Evolutionary conservation across 2,329 filamentous ascomycete species (phyloP).

Genomic region (Paecilomyces dactylethromorphus): DNA sequence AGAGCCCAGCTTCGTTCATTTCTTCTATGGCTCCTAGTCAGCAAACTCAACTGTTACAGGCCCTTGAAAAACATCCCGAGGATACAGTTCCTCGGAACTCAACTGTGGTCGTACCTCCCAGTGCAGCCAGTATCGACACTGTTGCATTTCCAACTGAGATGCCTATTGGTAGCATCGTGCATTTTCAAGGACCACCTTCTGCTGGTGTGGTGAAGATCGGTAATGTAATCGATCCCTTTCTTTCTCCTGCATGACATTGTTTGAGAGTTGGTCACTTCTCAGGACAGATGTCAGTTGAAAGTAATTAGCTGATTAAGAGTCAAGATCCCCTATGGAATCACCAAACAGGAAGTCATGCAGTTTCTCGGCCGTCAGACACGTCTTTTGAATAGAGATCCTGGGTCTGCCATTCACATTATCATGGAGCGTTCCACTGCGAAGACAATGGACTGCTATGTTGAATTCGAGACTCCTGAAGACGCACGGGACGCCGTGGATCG

Average conservation of each 20-base stretch:
- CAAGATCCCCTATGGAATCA: slow-evolving; percentile 47
- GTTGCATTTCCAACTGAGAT: slow-evolving; percentile 14
- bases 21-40: not conserved
- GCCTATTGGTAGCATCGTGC: slow-evolving; percentile 21
- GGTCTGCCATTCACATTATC: slow-evolving; percentile 48
- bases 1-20: not conserved
- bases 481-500: slow-evolving; percentile 33
- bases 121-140: slow-evolving; percentile 7
- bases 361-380: slow-evolving; percentile 40
- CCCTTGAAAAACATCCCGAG: not conserved
- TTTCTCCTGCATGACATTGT: not conserved
- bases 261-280: no score
- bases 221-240: slow-evolving; percentile 23
- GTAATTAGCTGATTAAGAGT: slow-evolving; percentile 4
- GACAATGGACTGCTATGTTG: slow-evolving; percentile 49
- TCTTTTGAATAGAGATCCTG: slow-evolving; percentile 29
- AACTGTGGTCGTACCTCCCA: not conserved
- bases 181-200: slow-evolving; percentile 11
- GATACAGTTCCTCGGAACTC: not conserved
- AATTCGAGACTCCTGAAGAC: slow-evolving; percentile 33
- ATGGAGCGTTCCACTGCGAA: slow-evolving; percentile 54
- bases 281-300: not conserved
- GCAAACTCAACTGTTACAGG: not conserved
- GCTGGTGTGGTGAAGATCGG: slow-evolving; percentile 29
- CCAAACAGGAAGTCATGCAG: slow-evolving; percentile 42